Conservation (phyloP, 805 yeast genomes). For the Yarrowia bubula region DNA sequence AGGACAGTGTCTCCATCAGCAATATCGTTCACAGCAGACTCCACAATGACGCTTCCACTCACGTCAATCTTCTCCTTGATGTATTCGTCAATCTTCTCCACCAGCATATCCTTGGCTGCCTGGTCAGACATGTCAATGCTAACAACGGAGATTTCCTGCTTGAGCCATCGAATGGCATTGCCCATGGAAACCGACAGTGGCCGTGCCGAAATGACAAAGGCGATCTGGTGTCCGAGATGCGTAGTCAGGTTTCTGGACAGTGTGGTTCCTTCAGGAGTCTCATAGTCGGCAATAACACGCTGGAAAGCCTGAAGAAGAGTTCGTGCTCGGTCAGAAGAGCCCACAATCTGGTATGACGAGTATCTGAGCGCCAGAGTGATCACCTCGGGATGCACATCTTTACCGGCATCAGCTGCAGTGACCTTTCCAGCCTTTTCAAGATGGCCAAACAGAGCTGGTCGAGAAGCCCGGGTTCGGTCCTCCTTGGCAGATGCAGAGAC, state of each 20-base stretch:
- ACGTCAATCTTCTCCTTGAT: constrained; percentile 81
- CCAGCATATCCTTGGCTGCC: constrained; percentile 62
- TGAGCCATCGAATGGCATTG: constrained; percentile 94
- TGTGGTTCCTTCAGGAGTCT: constrained; percentile 81
- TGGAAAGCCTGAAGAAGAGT: constrained; percentile 85
- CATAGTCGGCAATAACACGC: constrained; percentile 72
- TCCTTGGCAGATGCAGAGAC: constrained; percentile 15
- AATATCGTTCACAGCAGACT: constrained; percentile 75
- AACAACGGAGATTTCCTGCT: constrained; percentile 83
- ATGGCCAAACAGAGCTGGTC: constrained; percentile 42
- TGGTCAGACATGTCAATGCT: constrained; percentile 68
- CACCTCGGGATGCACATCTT: constrained; percentile 83
- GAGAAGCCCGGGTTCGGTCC: constrained; percentile 29
- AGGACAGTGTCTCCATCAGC: constrained; percentile 73
- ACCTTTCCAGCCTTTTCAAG: constrained; percentile 40
- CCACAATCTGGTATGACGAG: constrained; percentile 82
- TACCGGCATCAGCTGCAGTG: constrained; percentile 44
- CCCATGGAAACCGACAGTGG: constrained; percentile 96
- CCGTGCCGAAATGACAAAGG: constrained; percentile 82
- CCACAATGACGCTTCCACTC: constrained; percentile 78
- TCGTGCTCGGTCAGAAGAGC: constrained; percentile 80
- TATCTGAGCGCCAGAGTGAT: constrained; percentile 73
- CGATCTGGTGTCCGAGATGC: constrained; percentile 88
- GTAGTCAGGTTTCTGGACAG: constrained; percentile 84
- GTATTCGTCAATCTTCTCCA: constrained; percentile 71